Evolutionary conservation across 768 basidiomycete genomes (phyloP).

Genomic region (Boletellus ananiceps): DNA sequence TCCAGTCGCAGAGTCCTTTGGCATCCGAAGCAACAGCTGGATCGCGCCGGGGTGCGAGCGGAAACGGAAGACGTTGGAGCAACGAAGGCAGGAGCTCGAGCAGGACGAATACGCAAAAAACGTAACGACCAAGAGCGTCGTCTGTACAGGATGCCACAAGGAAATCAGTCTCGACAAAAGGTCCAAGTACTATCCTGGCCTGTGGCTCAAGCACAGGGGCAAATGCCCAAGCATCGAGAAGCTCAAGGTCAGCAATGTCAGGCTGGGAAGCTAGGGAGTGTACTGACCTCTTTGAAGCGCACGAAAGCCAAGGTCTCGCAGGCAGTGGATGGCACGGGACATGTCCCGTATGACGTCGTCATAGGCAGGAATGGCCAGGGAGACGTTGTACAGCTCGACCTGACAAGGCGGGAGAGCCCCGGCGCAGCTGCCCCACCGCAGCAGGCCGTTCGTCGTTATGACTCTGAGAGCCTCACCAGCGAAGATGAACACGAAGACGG

Average conservation of each 20-base stretch:
- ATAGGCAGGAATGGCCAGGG: background rate
- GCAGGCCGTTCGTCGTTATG: background rate
- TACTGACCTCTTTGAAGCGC: conserved; percentile 21
- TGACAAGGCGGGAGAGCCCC: background rate
- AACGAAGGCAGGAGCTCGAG: conserved; percentile 26
- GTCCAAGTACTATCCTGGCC: conserved; percentile 32
- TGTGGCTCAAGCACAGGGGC: conserved; percentile 31
- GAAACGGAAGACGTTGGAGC: conserved; percentile 27
- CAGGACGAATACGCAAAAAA: conserved; percentile 25
- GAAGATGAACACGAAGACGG: conserved; percentile 18
- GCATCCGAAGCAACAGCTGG: conserved; percentile 5
- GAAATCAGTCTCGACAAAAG: conserved; percentile 34
- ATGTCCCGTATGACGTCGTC: background rate
- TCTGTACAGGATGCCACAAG: conserved; percentile 27
- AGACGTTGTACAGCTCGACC: background rate
- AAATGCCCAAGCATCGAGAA: conserved; percentile 26
- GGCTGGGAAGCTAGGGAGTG: background rate
- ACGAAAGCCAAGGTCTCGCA: conserved; percentile 3
- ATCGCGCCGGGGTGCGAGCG: conserved; percentile 19
- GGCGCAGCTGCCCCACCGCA: background rate
- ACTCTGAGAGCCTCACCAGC: conserved; percentile 5
- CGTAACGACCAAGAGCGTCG: conserved; percentile 25
- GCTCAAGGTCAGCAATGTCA: conserved; percentile 22
- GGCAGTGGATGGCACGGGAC: background rate
- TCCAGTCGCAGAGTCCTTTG: conserved; percentile 1